Evolutionary conservation across 2,329 filamentous ascomycete species (phyloP).

Genomic region (Cytospora leucostoma): DNA sequence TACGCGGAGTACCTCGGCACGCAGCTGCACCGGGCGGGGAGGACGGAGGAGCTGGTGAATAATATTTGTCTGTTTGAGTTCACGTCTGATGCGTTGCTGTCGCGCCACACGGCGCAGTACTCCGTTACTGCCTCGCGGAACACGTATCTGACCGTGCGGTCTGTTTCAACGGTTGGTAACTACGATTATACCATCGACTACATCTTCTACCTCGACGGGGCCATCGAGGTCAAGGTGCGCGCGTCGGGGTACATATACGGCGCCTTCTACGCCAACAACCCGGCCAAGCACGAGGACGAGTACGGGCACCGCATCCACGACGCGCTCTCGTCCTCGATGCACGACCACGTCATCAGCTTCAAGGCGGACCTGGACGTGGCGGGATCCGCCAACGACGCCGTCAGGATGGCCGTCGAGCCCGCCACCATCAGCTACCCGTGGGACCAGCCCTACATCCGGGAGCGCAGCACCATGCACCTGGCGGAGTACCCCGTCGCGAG

Average conservation of each 20-base stretch:
- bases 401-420: slow-evolving; percentile 38
- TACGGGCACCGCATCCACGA: slow-evolving; percentile 41
- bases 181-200: slow-evolving; percentile 45
- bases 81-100: slow-evolving; percentile 40
- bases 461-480: slow-evolving; percentile 28
- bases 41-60: slow-evolving; percentile 36
- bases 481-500: slow-evolving; percentile 17
- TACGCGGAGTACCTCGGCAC: slow-evolving; percentile 37
- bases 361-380: slow-evolving; percentile 45
- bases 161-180: slow-evolving; percentile 45
- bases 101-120: slow-evolving; percentile 39
- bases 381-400: slow-evolving; percentile 36
- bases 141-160: slow-evolving; percentile 40
- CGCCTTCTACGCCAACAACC: slow-evolving; percentile 35
- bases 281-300: slow-evolving; percentile 36
- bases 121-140: slow-evolving; percentile 35
- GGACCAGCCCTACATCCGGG: slow-evolving; percentile 23
- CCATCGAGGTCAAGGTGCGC: slow-evolving; percentile 41
- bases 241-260: slow-evolving; percentile 43
- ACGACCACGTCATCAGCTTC: slow-evolving; percentile 44
- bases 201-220: slow-evolving; percentile 39
- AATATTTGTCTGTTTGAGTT: slow-evolving; percentile 45
- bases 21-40: slow-evolving; percentile 39
- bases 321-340: slow-evolving; percentile 39
- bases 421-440: slow-evolving; percentile 31